Evolutionary conservation across 176 grass and related monocot species (phyloP), one percentile per base, ranked within the genome.

Genomic region (Raddia guianensis): DNA sequence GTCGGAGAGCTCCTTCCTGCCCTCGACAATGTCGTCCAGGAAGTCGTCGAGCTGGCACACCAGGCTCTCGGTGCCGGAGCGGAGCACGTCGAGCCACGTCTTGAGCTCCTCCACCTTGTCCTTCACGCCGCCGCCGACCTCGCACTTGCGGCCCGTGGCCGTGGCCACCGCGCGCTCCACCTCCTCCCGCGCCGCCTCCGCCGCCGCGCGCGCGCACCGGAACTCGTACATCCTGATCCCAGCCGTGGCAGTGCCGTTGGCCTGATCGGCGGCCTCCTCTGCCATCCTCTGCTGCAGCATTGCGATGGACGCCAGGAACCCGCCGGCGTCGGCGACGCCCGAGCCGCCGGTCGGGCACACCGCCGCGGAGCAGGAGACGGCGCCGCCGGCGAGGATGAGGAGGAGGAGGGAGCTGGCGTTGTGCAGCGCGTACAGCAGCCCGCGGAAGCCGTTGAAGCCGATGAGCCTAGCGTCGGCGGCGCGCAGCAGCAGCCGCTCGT

Each of bases 11-110:
- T 96, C 92, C 85, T 99, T 99, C 75, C 97, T 86, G 15, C 97
- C 97, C 70, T 99, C 97, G 70, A 96, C 93, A 78, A 99, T 99
- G 86, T 99, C 97, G 86, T 99, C 97, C 45, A 99, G 83, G 87
- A 99, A 95, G 83, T 99, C 93, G 87, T 99, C 97, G 11, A 99
- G 75, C 58, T 99, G 97, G 77, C 91, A 90, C 21, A 88, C 91
- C 12, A 99, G 79, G 60, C 76, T 86, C 73, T 99, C 97, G n/a
- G 97, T 99, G 42, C 93, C 97, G 15, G 89, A 37, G 42, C 97
- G 84, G 50, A 99, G 84, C 93, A 86, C 84, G 57, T 84, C 93
- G 51, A 91, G 70, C 93, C 93, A 99, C 50, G 68, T 82, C 84
- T 91, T 93, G 34, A 99, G 56, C 58, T 83, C 91, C 53, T 93